A percentile compares a stretch with the other conserved stretches of the same genome.
Conservation (phyloP, 1,284 basidiomycete species). For the Trametes versicolor region DNA sequence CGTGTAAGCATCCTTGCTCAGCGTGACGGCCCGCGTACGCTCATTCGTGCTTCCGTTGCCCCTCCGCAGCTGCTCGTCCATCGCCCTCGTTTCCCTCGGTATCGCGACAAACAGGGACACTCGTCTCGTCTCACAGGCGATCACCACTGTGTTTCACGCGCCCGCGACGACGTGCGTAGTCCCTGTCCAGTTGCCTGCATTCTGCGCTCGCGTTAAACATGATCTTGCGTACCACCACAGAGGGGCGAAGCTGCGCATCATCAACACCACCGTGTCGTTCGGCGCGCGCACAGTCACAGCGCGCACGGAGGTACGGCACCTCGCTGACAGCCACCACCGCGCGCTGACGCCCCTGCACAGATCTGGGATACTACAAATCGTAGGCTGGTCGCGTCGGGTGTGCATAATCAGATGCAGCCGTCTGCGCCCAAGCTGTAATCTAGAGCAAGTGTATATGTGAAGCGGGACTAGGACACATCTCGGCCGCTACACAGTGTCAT, state of each 20-base stretch:
- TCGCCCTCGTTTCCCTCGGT: constrained; percentile 70
- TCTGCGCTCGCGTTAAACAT: background rate
- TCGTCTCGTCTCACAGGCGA: constrained; percentile 72
- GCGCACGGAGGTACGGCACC: constrained; percentile 22
- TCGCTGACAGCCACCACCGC: too few species aligned
- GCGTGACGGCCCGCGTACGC: too few species aligned
- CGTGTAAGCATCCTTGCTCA: constrained; percentile 15
- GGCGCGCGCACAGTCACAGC: constrained; percentile 29
- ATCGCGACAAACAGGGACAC: constrained; percentile 63
- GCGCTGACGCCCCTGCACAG: background rate
- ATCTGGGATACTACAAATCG: constrained; percentile 32
- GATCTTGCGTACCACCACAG: constrained; percentile 1
- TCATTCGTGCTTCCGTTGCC: background rate
- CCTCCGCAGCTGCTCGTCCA: constrained; percentile 61
- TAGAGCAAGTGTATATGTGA: background rate
- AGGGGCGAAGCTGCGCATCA: constrained; percentile 15
- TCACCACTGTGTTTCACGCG: constrained; percentile 71
- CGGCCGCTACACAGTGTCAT: too few species aligned
- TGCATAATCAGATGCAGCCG: constrained; percentile 28
- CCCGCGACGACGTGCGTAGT: constrained; percentile 63
- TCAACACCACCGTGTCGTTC: constrained; percentile 25
- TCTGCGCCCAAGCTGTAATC: constrained; percentile 26
- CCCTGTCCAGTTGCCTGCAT: background rate
- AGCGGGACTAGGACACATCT: too few species aligned
- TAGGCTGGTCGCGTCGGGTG: constrained; percentile 24